Evolutionary conservation across 176 grass and related monocot genomes (phyloP).

Genomic region (Bolboschoenus planiculmis): DNA sequence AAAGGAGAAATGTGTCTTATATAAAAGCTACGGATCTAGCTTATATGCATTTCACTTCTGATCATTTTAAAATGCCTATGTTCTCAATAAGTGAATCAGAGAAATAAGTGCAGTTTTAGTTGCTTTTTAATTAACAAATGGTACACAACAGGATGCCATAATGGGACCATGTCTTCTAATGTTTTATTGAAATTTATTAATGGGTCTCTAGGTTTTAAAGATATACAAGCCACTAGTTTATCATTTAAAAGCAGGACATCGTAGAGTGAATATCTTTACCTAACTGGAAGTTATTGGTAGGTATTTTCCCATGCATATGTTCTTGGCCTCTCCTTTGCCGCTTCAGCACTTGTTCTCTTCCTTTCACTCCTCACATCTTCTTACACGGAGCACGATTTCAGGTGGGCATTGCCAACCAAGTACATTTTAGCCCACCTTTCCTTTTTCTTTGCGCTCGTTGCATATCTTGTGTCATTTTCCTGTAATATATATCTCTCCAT

Average conservation of each 20-base stretch:
- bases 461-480: constrained; percentile 10
- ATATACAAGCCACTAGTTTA: not conserved
- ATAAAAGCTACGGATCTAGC: not conserved
- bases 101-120: not conserved
- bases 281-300: not conserved
- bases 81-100: not conserved
- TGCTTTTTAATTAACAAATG: not conserved
- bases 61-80: not conserved
- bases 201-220: not conserved
- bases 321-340: constrained; percentile 20
- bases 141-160: not conserved
- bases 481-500: constrained; percentile 29
- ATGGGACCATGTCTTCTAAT: not conserved
- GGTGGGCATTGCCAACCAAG: constrained; percentile 4
- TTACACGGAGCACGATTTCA: constrained; percentile 30
- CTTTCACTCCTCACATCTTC: constrained; percentile 26
- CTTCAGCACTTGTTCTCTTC: constrained; percentile 23
- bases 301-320: constrained; percentile 29
- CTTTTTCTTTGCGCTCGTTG: constrained; percentile 14
- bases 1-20: not conserved
- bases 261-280: not conserved
- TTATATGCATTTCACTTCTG: not conserved
- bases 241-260: not conserved
- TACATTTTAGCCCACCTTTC: constrained; percentile 20
- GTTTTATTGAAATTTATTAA: too few relatives aligned